Conservation (phyloP, 2,329 filamentous ascomycete genomes). For the Pseudomassariella vexata region DNA sequence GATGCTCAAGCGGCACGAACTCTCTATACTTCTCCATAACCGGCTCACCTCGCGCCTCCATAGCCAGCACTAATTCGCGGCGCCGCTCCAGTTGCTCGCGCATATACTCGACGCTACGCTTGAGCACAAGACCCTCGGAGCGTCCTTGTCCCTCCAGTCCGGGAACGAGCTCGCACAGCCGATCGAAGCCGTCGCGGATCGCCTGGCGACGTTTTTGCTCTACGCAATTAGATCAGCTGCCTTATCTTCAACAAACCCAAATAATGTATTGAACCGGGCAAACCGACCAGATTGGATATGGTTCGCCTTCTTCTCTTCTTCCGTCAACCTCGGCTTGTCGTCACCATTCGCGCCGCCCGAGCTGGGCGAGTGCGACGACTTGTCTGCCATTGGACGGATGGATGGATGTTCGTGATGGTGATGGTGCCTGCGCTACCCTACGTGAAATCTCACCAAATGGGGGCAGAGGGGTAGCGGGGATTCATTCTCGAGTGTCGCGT, state of each 20-base stretch:
- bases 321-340: conserved; percentile 45
- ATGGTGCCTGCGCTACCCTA: no score
- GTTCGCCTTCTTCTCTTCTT: conserved; percentile 50
- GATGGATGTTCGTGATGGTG: no score
- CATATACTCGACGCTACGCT: conserved; percentile 63
- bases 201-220: conserved; percentile 61
- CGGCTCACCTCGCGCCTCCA: conserved; percentile 47
- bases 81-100: conserved; percentile 54
- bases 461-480: no score
- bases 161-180: conserved; percentile 72
- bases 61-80: conserved; percentile 48
- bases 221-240: conserved; percentile 5
- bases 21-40: conserved; percentile 43
- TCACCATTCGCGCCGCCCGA: conserved; percentile 18
- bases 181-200: conserved; percentile 80
- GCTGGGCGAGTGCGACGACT: conserved; percentile 17
- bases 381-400: conserved; percentile 21
- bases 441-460: no score
- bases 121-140: conserved; percentile 79
- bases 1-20: conserved; percentile 29
- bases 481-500: no score
- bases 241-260: not conserved
- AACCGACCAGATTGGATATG: conserved; percentile 46
- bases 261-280: not conserved
- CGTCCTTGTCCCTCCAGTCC: conserved; percentile 77